These are phyloP conservation scores for Russula ochroleuca DNA, from an alignment of 768 basidiomycete genomes.

Conservation along the genomic window DNA sequence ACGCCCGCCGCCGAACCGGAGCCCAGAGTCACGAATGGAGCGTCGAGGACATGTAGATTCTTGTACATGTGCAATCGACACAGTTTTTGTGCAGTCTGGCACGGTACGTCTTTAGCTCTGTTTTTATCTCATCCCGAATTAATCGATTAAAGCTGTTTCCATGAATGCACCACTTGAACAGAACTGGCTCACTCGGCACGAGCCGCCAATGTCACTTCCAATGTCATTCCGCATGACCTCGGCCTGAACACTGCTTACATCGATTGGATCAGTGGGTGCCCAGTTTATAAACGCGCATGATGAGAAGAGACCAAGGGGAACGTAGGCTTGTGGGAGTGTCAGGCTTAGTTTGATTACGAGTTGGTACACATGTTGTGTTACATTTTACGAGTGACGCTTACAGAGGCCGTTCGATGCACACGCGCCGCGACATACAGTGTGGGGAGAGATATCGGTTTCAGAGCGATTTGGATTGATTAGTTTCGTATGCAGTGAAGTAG, in stretches of 20 bases:
- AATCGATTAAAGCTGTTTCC: background rate
- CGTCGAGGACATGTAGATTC: conserved; percentile 82
- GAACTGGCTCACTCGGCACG: background rate
- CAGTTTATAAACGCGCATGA: background rate
- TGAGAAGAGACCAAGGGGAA: background rate
- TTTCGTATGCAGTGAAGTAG: background rate
- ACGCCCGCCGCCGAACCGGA: conserved; percentile 64
- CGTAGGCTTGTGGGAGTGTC: background rate
- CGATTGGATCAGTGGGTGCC: background rate
- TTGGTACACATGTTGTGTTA: conserved; percentile 5
- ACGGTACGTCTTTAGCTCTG: background rate
- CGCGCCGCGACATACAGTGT: background rate
- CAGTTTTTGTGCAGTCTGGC: background rate
- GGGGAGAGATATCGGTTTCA: background rate
- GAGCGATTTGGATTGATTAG: background rate
- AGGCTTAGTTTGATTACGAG: background rate
- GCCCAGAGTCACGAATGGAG: conserved; percentile 81
- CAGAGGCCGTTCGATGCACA: background rate
- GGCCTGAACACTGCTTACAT: background rate
- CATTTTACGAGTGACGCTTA: background rate
- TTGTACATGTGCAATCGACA: background rate
- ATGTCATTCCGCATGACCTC: too few species aligned
- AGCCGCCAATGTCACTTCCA: conserved; percentile 14
- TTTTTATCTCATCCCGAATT: background rate
- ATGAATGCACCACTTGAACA: conserved; percentile 3